Evolutionary conservation across 768 basidiomycete species (phyloP).

Genomic region (Naematelia encephala): DNA sequence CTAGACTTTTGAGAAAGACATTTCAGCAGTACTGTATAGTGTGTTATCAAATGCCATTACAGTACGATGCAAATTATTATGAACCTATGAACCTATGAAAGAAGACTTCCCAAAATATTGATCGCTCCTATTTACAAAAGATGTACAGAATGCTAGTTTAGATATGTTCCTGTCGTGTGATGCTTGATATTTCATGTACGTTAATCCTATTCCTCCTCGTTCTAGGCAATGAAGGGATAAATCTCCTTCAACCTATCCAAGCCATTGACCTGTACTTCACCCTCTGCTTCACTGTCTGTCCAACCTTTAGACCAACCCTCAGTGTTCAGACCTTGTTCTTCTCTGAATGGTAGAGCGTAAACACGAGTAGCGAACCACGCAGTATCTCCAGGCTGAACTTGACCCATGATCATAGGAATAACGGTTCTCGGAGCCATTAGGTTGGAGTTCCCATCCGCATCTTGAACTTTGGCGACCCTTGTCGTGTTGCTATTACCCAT

Average conservation of each 20-base stretch:
- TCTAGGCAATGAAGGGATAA: background rate
- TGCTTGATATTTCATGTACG: background rate
- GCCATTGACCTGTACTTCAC: background rate
- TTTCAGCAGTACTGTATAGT: too few species aligned
- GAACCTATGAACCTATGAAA: background rate
- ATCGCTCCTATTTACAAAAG: background rate
- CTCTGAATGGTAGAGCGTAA: conserved; percentile 57
- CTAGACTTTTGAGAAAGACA: too few species aligned
- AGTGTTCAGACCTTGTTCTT: background rate
- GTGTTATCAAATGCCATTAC: too few species aligned
- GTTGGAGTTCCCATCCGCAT: conserved; percentile 69
- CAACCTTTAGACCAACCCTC: background rate
- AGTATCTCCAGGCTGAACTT: conserved; percentile 54
- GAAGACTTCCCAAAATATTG: background rate
- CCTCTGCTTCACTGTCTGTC: background rate
- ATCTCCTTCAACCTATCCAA: background rate
- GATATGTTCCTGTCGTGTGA: background rate
- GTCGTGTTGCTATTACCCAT: conserved; percentile 4
- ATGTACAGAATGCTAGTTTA: background rate
- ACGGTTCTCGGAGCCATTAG: conserved; percentile 65
- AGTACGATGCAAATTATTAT: too few species aligned
- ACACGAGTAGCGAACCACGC: conserved; percentile 63
- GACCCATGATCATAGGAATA: conserved; percentile 60
- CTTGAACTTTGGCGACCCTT: conserved; percentile 51
- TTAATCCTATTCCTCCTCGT: background rate